These are phyloP conservation scores for Biancaea sappan DNA, from an alignment of 306 rosid species.

Conservation along the genomic window DNA sequence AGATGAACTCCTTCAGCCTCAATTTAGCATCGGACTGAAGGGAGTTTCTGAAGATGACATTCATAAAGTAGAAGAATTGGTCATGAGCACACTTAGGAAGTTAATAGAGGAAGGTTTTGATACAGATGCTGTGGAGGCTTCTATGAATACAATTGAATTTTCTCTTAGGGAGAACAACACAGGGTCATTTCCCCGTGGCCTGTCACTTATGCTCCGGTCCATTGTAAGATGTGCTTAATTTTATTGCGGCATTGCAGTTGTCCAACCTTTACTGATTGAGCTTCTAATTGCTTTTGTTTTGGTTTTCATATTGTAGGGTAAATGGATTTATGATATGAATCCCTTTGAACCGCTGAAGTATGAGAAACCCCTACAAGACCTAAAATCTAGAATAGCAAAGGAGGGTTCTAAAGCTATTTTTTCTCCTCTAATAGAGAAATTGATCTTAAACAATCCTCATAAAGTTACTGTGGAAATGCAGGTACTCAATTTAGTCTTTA, in stretches of 20 bases:
- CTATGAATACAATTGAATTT: conserved; percentile 97
- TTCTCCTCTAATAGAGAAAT: conserved; percentile 83
- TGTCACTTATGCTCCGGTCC: conserved; percentile 90
- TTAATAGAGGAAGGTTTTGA: conserved; percentile 84
- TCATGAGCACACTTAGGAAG: conserved; percentile 60
- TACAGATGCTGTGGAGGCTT: conserved; percentile 84
- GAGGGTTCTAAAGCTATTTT: conserved; percentile 78
- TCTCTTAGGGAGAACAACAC: conserved; percentile 94
- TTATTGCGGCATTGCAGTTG: too few species aligned
- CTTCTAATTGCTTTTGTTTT: too few species aligned
- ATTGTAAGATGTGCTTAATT: too few species aligned
- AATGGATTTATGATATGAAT: conserved; percentile 96
- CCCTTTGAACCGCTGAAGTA: conserved; percentile 90
- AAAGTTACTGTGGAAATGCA: conserved; percentile 84
- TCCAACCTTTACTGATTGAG: too few species aligned
- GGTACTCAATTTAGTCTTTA: too few species aligned
- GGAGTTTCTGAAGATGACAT: conserved; percentile 80
- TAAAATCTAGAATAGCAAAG: conserved; percentile 83
- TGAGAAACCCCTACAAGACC: conserved; percentile 79
- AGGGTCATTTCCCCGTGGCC: conserved; percentile 86
- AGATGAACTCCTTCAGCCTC: conserved; percentile 94
- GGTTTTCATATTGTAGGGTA: too few species aligned
- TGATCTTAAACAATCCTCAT: conserved; percentile 79
- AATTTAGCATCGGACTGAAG: conserved; percentile 89
- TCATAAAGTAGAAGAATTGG: conserved; percentile 76